Conservation (phyloP, 257 asterid species). For the Plectranthus barbatus region DNA sequence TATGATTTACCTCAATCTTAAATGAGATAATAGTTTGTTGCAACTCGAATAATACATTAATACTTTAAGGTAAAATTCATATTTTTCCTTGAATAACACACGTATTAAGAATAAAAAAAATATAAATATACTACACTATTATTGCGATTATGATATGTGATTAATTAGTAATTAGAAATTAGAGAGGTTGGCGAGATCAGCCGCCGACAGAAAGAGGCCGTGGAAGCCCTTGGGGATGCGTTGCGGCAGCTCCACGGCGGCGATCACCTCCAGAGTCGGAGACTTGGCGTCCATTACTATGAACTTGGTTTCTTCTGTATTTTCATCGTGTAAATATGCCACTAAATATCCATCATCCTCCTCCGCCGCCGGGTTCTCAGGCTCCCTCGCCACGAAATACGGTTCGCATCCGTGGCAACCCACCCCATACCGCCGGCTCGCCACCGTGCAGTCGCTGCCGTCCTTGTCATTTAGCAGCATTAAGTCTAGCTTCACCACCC, state of each 20-base stretch:
- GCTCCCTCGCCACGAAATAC: neutral
- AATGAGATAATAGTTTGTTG: too few relatives aligned
- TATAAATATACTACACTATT: too few relatives aligned
- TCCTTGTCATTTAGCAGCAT: neutral
- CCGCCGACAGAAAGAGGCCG: neutral
- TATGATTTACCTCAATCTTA: too few relatives aligned
- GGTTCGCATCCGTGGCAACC: neutral
- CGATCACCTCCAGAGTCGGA: conserved; percentile 44
- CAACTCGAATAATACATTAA: too few relatives aligned
- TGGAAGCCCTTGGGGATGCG: conserved; percentile 37
- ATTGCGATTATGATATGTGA: too few relatives aligned
- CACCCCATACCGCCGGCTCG: neutral
- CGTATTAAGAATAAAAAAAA: too few relatives aligned
- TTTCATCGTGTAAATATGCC: neutral
- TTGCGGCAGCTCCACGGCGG: conserved; percentile 45
- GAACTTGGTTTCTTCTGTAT: conserved; percentile 32
- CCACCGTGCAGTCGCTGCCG: neutral
- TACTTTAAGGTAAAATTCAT: too few relatives aligned
- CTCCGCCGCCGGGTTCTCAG: neutral
- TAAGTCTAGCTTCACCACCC: conserved; percentile 3
- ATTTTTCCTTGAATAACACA: too few relatives aligned
- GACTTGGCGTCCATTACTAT: conserved; percentile 65
- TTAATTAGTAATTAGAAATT: too few relatives aligned
- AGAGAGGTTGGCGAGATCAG: neutral
- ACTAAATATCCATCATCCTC: conserved; percentile 8